These are phyloP conservation scores for Yamadazyma philogaea DNA, from an alignment of 805 yeast species.

Conservation along the genomic window DNA sequence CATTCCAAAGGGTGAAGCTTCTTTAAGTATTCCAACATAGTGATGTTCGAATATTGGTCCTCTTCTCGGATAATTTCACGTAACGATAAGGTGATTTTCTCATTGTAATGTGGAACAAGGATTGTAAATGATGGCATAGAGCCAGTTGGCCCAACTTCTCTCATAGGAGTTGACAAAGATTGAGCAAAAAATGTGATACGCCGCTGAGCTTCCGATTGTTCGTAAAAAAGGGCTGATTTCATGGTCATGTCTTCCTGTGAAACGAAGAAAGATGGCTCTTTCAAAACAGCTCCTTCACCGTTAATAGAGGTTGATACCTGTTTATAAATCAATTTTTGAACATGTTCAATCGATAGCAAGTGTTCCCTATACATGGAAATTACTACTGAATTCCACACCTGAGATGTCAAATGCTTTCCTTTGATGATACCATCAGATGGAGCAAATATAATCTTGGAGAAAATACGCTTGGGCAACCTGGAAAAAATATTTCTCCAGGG, in stretches of 20 bases:
- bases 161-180: slow-evolving; percentile 81
- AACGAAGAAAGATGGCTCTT: slow-evolving; percentile 75
- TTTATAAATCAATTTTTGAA: slow-evolving; percentile 61
- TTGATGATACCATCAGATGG: slow-evolving; percentile 31
- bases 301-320: slow-evolving; percentile 37
- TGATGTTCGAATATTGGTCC: slow-evolving; percentile 92
- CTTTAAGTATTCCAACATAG: slow-evolving; percentile 88
- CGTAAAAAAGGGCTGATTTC: slow-evolving; percentile 53
- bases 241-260: slow-evolving; percentile 77
- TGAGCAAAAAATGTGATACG: slow-evolving; percentile 88
- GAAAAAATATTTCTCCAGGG: slow-evolving; percentile 85
- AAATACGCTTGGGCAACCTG: slow-evolving; percentile 71
- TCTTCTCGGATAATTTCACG: slow-evolving; percentile 97
- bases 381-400: slow-evolving; percentile 81
- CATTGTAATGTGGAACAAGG: slow-evolving; percentile 92
- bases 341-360: slow-evolving; percentile 68
- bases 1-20: slow-evolving; percentile 96
- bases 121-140: slow-evolving; percentile 84
- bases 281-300: slow-evolving; percentile 34
- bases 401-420: slow-evolving; percentile 59
- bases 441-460: slow-evolving; percentile 61
- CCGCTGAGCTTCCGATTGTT: slow-evolving; percentile 75
- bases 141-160: slow-evolving; percentile 61
- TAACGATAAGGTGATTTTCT: slow-evolving; percentile 87
- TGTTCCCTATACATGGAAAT: slow-evolving; percentile 83